Evolutionary conservation across 192 early-diverging fungal species (phyloP), one percentile per base, ranked within the genome.

Genomic region (Entomortierella parvispora): DNA sequence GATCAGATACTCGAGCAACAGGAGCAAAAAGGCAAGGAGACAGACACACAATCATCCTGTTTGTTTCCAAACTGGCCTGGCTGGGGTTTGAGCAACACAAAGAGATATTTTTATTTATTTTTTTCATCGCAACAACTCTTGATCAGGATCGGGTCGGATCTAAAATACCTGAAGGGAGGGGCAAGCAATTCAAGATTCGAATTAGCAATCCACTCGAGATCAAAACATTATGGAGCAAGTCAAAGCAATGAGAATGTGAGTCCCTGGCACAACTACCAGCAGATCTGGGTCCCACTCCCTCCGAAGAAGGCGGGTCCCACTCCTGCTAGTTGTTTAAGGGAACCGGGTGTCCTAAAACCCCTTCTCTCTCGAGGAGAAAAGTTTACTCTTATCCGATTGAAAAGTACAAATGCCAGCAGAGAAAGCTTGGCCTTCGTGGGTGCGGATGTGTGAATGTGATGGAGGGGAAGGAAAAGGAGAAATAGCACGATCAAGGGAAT

Each of bases 341-440:
- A 77, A 58, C 63, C 65, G 74, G 74, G 74, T 77, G 74, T 77
- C 74, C 74, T 77, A 77, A 77, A 77, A 77, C 74, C 74, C 74
- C 74, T 63, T 62, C 58, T 62, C 40, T 66, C 60, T 58, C 64
- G 46, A 63, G 60, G 61, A 77, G 44, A 59, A 42, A 62, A 68
- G 74, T 54, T 77, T 58, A 68, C 48, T 77, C 74, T 77, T 77
- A 77, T 77, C 74, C 74, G 74, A 77, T 77, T 63, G 59, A 64
- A 67, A 68, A 77, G 66, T 58, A 77, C 74, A 77, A 77, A 77
- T 77, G 74, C 74, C 65, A 68, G 65, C 61, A 77, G 43, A 68
- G 65, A 77, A 77, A 77, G 65, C 65, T 63, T 23, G 61, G 72
- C 74, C 74, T 77, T 77, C 56, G 74, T 58, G 74, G 74, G 74